Evolutionary conservation across 768 basidiomycete species (phyloP).

Genomic region (Inosperma sp.): DNA sequence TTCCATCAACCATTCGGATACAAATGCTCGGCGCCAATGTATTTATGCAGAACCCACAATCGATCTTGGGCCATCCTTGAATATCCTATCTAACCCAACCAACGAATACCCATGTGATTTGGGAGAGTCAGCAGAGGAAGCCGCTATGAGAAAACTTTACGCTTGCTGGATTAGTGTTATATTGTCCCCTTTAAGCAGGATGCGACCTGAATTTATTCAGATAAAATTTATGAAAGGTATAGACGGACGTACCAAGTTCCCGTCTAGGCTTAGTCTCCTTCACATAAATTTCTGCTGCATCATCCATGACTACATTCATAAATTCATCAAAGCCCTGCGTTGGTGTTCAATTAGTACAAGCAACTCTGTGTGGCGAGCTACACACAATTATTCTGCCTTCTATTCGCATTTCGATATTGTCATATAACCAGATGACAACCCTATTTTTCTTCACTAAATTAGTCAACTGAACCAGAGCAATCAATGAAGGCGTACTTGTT

Average conservation of each 20-base stretch:
- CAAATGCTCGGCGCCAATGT: too few relatives aligned
- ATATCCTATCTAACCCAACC: too few relatives aligned
- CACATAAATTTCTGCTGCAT: conserved; percentile 87
- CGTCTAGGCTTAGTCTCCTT: conserved; percentile 83
- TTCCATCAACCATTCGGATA: too few relatives aligned
- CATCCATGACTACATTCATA: conserved; percentile 97
- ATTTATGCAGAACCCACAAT: too few relatives aligned
- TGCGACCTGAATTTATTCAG: conserved; percentile 59
- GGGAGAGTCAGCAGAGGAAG: too few relatives aligned
- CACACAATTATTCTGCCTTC: conserved; percentile 94
- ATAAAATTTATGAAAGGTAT: conserved; percentile 5
- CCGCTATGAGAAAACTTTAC: too few relatives aligned
- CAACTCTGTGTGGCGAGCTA: conserved; percentile 19
- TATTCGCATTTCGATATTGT: conserved; percentile 94
- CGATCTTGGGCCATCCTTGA: too few relatives aligned
- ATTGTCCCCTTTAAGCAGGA: conserved; percentile 95
- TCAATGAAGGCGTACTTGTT: conserved; percentile 51
- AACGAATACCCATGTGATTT: too few relatives aligned
- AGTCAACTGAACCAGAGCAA: background rate
- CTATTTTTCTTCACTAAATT: conserved; percentile 59
- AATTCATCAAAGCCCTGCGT: conserved; percentile 98
- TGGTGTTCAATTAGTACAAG: conserved; percentile 10
- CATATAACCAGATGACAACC: conserved; percentile 92
- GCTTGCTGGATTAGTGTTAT: conserved; percentile 92
- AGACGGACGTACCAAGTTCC: conserved; percentile 62